Base-by-base conservation (phyloP, 768 basidiomycete species). In the Panellus pusillus region DNA sequence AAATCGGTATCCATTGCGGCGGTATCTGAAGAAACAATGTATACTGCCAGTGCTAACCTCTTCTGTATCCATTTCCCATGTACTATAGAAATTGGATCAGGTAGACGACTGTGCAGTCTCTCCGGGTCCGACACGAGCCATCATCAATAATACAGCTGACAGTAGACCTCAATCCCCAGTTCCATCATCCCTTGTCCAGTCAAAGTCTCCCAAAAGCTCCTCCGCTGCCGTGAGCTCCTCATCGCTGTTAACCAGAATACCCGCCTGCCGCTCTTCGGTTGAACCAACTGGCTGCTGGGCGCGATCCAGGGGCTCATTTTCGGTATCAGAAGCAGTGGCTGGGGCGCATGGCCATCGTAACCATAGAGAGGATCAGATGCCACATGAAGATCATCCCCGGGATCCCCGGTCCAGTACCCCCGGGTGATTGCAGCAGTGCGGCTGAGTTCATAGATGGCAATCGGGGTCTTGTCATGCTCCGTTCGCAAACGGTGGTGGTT, bases 401-500 rank as follows among this genome's bases (percentile, higher is more conserved):
- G 50, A 50, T 67, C 62, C 2, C 50, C 60, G 17, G 42, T 50
- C 66, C 66, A 67, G 44, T 65, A 66, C 0, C 66, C 66, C 29
- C 55, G 45, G 50, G 43, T 55, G 20, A 66, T 66, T 1, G 65
- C 67, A 12, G 55, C 11, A 29, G 61, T 47, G 12, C 60, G 53
- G 39, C 64, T 66, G 13, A 69, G 61, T 39, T 66, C 55, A 28
- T 51, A 69, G 1, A 69, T 51, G 0, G 65, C 59, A 7, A 61
- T 36, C 0, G 67, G 67, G 1, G 61, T 58, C 14, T 39, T 40
- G 47, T 65, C 52, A 1, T 42, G 14, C 4, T 42, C 68, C 1
- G 67, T 67, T 0, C 67, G 57, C 2, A 69, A 31, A 8, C 51
- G 43, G 57, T 69, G 67, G 19, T 49, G 40, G 47, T 68, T 68